Base-by-base conservation (phyloP, 2,329 filamentous ascomycete genomes). In the Endoconidiophora polonica region DNA sequence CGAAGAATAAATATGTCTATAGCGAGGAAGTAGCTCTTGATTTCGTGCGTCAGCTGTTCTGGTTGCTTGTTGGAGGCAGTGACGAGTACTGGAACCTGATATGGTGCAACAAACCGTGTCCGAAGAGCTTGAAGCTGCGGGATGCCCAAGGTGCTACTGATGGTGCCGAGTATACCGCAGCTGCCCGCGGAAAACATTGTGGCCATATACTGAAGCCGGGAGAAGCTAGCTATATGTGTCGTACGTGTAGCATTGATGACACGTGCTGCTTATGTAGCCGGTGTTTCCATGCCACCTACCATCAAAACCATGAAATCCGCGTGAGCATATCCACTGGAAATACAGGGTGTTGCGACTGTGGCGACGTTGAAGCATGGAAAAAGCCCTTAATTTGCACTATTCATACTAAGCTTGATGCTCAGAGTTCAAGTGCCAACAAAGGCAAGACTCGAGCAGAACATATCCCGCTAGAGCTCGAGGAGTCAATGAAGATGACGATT, bases 121-220 rank as follows among this genome's bases (percentile, higher is more conserved):
- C 71, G 24, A 65, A 69, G n/a, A 68, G 67, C 43, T 82, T 88
- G 74, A 91, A 83, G 64, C 70, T 98, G 38, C 77, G 83, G 54
- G 80, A 86, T 58, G 88, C 88, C 14, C 93, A 98, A 62, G 90
- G 88, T 16, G 86, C 86, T n/a, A 73, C 86, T 52, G 87, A 94
- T 60, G 90, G 91, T 9, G 86, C 90, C 29, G 93, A 98, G 63
- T 98, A 96, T 62, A 91, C 86, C 18, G 83, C 90, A 57, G 83
- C 84, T 5, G 91, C 91, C 12, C 79, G 86, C 57, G 91, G 93
- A 50, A 93, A 93, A 65, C 81, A 87, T 44, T 98, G 91, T 63
- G 93, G 91, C 3, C 93, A 98, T 68, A 96, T 98, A 55, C 94
- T 98, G 73, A 90, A 90, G 66, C 74, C 77, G 12, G 91, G 90